A percentile compares a stretch with the other conserved stretches of the same genome.
These are phyloP conservation scores for Volvariella volvacea DNA, from an alignment of 1,284 basidiomycete species.

Conservation along the genomic window DNA sequence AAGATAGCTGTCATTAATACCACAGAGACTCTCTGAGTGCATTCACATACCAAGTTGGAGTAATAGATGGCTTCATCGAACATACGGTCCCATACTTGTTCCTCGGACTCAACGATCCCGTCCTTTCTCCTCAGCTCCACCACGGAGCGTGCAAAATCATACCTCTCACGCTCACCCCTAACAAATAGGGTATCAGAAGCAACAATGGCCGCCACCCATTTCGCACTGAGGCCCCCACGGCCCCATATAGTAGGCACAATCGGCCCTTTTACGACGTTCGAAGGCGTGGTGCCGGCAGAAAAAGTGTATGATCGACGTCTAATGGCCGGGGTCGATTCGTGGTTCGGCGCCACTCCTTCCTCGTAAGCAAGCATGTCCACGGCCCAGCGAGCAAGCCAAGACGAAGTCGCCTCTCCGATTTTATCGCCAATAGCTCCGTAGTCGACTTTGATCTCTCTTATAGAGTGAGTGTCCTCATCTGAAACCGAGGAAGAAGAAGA, in stretches of 20 bases:
- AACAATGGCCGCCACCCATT: slow-evolving; percentile 71
- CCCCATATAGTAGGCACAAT: slow-evolving; percentile 54
- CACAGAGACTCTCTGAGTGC: no score
- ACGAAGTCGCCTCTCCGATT: slow-evolving; percentile 84
- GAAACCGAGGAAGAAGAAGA: slow-evolving; percentile 4
- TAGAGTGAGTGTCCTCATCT: slow-evolving; percentile 12
- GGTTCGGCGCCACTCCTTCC: slow-evolving; percentile 26
- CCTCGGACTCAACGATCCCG: slow-evolving; percentile 48
- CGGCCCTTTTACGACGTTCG: slow-evolving; percentile 3
- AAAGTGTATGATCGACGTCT: slow-evolving; percentile 10
- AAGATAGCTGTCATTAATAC: neutral
- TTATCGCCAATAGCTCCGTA: slow-evolving; percentile 85
- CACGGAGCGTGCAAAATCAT: slow-evolving; percentile 69
- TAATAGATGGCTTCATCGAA: slow-evolving; percentile 85
- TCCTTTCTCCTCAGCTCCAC: slow-evolving; percentile 60
- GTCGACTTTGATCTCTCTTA: slow-evolving; percentile 35
- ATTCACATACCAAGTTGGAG: slow-evolving; percentile 81
- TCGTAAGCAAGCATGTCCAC: slow-evolving; percentile 71
- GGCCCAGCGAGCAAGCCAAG: slow-evolving; percentile 88
- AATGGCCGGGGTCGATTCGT: slow-evolving; percentile 9
- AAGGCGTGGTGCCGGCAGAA: slow-evolving; percentile 6
- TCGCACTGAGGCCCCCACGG: slow-evolving; percentile 61
- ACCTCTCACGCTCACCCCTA: slow-evolving; percentile 73
- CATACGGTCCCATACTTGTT: slow-evolving; percentile 61
- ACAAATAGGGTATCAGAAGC: slow-evolving; percentile 81